phyloP scores from a whole-genome alignment of 2,329 filamentous ascomycete species.

The Clarireedia sp. region DNA sequence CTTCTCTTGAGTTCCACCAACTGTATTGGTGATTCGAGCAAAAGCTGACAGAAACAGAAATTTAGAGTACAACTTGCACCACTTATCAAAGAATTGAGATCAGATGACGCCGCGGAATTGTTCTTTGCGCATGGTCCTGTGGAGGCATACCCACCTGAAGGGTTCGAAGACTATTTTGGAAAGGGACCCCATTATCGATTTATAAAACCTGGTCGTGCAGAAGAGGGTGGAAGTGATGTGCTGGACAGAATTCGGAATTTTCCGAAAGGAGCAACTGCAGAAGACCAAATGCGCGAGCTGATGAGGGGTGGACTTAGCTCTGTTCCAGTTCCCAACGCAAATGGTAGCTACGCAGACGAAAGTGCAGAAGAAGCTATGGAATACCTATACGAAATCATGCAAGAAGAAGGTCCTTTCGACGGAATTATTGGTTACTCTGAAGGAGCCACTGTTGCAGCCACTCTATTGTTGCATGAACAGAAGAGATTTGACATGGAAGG shows the following conservation, averaged over 20 bases:
- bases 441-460: conserved; percentile 49
- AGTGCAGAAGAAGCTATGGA: conserved; percentile 13
- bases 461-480: conserved; percentile 44
- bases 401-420: conserved; percentile 39
- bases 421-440: conserved; percentile 55
- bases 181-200: conserved; percentile 48
- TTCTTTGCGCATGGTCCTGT: conserved; percentile 46
- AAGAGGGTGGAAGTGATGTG: conserved; percentile 21
- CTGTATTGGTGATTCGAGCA: not conserved
- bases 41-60: conserved; percentile 35
- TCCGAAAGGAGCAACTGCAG: conserved; percentile 22
- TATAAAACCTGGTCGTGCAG: conserved; percentile 39
- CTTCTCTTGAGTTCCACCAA: conserved; percentile 9
- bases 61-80: conserved; percentile 48
- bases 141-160: conserved; percentile 41
- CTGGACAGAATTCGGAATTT: conserved; percentile 26
- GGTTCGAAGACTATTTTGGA: conserved; percentile 51
- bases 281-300: conserved; percentile 25
- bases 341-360: conserved; percentile 11
- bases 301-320: conserved; percentile 14
- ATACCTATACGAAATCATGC: conserved; percentile 34
- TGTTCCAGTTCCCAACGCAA: conserved; percentile 11
- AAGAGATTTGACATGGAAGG: conserved; percentile 31
- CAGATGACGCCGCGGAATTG: conserved; percentile 40
- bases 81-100: conserved; percentile 40